Conservation (phyloP, 345 rosid genomes). For the Salix viminalis region DNA sequence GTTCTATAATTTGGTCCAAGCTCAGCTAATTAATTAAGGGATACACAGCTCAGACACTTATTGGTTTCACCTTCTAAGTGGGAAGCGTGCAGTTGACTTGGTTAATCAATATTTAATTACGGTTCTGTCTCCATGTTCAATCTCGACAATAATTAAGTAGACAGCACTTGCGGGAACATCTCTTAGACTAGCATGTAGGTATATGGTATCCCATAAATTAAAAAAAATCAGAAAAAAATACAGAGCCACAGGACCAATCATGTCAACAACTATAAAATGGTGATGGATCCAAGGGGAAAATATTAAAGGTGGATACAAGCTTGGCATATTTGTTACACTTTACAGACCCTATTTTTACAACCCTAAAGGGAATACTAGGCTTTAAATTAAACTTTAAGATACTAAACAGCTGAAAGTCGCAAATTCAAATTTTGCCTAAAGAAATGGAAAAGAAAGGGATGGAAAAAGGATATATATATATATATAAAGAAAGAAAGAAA, state of each 20-base stretch:
- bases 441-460: background rate
- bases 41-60: background rate
- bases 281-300: slow-evolving; percentile 18
- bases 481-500: background rate
- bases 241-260: slow-evolving; percentile 1
- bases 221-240: too few relatives aligned
- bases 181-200: too few relatives aligned
- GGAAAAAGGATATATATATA: background rate
- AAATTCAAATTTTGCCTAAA: slow-evolving; percentile 8
- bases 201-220: too few relatives aligned
- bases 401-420: background rate
- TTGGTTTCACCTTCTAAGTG: background rate
- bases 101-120: too few relatives aligned
- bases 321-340: background rate
- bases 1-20: background rate
- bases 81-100: background rate
- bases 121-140: too few relatives aligned
- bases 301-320: background rate
- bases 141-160: too few relatives aligned
- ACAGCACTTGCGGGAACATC: too few relatives aligned
- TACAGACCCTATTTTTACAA: background rate
- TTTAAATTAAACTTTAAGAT: background rate
- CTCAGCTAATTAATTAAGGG: too few relatives aligned
- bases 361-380: background rate
- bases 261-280: slow-evolving; percentile 4